Base-by-base conservation (phyloP, 2,329 filamentous ascomycete genomes). In the Aspergillus amoenus region DNA sequence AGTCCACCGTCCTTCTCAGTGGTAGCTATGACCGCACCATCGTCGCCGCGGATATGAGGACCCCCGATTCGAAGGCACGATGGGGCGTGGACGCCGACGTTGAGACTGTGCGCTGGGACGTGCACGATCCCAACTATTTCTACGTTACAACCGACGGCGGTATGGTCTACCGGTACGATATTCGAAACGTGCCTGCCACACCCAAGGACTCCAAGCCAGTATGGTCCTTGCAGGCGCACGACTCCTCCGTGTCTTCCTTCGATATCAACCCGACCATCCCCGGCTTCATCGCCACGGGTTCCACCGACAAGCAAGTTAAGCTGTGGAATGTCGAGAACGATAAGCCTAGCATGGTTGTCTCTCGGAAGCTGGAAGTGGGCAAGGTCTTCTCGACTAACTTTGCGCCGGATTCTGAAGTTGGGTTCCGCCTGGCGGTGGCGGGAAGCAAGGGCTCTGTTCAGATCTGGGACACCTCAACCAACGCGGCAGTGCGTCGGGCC, bases 41-140 rank as follows among this genome's bases (percentile, higher is more conserved):
- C 9, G 91, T 96, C 8, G 92, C 91, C n/a, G 90, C 91, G 3
- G 94, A 99, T 72, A 97, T 99, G 93, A 86, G 94, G 64, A 90
- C 93, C 21, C 92, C 93, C 13, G 90, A 93, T 54, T 88, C 90
- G 45, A 88, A 89, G 72, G 86, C 91, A 12, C 84, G 90, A 68
- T 97, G 94, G 91, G 91, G 90, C 27, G 93, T 97, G 2, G 93
- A 97, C 77, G 92, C 90, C 73, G 94, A 99, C 70, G 92, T 99
- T 41, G 94, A 99, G 81, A 89, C 86, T 61, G 87, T 97, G 39
- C 84, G 86, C 65, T 99, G 94, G 93, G 90, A 99, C 76, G 89
- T 91, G 15, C 93, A 97, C 73, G 87, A 97, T 74, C 80, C 88
- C 5, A 95, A 97, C 81, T 92, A 84, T 81, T 99, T 99, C 80